Conservation (phyloP, 2,329 filamentous ascomycete species). For the Phyllosticta paracitricarpa region DNA sequence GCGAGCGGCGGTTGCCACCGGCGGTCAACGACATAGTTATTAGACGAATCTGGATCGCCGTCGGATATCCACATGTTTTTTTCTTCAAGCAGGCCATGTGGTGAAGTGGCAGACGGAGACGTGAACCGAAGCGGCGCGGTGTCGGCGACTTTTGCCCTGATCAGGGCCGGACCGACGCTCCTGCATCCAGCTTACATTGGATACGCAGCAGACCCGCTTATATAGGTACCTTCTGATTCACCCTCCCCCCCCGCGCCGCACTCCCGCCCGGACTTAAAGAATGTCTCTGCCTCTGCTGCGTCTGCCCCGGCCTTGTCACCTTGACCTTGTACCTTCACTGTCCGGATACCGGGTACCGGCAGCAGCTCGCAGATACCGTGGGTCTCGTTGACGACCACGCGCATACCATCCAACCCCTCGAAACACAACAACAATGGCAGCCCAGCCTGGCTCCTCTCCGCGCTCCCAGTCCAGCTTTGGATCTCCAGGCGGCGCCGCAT, state of each 20-base stretch:
- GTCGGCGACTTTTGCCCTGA: too few relatives aligned
- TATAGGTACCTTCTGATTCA: too few relatives aligned
- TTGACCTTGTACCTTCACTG: not conserved
- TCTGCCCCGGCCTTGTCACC: not conserved
- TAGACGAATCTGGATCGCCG: not conserved
- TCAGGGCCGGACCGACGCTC: not conserved
- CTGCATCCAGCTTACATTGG: not conserved
- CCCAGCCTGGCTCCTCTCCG: constrained; percentile 2
- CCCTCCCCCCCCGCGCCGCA: not conserved
- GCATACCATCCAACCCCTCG: not conserved
- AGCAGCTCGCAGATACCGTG: not conserved
- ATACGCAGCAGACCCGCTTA: not conserved
- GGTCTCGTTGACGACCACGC: too few relatives aligned
- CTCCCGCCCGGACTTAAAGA: not conserved
- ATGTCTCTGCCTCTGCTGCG: not conserved
- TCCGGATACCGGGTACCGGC: not conserved
- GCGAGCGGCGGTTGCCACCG: not conserved
- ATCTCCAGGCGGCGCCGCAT: not conserved
- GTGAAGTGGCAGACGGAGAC: not conserved
- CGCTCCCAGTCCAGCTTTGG: not conserved
- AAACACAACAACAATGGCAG: not conserved
- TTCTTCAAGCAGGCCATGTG: not conserved
- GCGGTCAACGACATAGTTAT: too few relatives aligned
- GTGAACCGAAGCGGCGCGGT: not conserved
- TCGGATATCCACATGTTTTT: not conserved